Evolutionary conservation across 1,284 basidiomycete genomes (phyloP), one percentile per base, ranked within the genome.

Genomic region (Tilletiaria anomala): DNA sequence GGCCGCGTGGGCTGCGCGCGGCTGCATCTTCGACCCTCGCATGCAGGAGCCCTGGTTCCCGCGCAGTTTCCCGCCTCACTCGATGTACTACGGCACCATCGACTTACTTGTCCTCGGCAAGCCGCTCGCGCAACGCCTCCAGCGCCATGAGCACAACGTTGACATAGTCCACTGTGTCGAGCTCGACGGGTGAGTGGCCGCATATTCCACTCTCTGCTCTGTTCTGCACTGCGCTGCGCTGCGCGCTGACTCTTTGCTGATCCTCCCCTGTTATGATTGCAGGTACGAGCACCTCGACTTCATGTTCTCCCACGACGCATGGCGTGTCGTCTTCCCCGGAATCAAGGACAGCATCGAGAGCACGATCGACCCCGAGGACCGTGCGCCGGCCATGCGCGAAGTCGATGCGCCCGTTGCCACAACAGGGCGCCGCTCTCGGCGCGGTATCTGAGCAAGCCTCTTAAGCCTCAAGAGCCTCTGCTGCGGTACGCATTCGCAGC

Each of bases 11-110:
- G 51, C n/a, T 8, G 52, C 55, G 39, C 59, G 61, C 21, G 63
- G 61, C n/a, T 65, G 63, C 47, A 58, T 65, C 46, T 65, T 65
- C 37, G 60, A 65, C 42, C 61, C 63, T 3, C 53, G 54, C 31
- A 48, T 61, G 33, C 44, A 43, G 5, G 47, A 55, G 32, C 62
- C 62, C 15, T 65, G 63, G 63, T 65, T 65, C 56, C 55, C 59
- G 1, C 19, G 38, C 11, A 37, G 43, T 31, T 65, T 65, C 54
- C 63, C 63, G 4, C 61, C 61, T n/a, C 58, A 62, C 42, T 51
- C 55, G 5, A 51, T 65, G 40, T 58, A 53, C 37, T 64, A 64
- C 40, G 63, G 63, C 23, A 50, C 54, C 39, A 54, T 57, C 31
- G 63, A 65, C 50, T 49, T 51, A 35, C 52, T 65, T 35, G 63